These are phyloP conservation scores for Plicaturopsis crispa DNA, from an alignment of 768 basidiomycete genomes.

Conservation along the genomic window DNA sequence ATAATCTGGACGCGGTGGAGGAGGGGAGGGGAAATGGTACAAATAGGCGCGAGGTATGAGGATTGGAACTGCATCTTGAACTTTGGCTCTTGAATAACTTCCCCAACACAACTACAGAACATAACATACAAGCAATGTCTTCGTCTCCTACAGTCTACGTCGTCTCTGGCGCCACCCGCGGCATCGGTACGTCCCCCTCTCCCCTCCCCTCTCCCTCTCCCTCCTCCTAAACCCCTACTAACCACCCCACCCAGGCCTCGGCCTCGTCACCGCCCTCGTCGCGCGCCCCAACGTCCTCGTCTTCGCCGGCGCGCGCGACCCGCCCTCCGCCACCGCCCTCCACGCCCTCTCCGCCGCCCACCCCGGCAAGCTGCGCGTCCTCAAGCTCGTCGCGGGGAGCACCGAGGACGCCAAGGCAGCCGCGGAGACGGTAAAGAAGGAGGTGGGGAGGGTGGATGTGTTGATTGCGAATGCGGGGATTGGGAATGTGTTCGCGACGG, in stretches of 20 bases:
- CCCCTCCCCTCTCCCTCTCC: too few species aligned
- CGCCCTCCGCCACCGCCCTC: neutral
- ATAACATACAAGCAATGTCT: too few species aligned
- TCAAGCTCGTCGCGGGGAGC: slow-evolving; percentile 1
- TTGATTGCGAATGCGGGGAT: slow-evolving; percentile 2
- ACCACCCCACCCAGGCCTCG: too few species aligned
- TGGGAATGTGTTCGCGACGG: neutral
- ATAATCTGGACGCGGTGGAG: too few species aligned
- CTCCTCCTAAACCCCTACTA: too few species aligned
- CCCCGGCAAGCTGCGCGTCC: neutral
- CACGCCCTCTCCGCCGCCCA: neutral
- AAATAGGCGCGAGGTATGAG: too few species aligned
- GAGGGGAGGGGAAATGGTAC: too few species aligned
- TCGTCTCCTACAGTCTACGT: too few species aligned
- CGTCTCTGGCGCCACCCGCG: slow-evolving; percentile 3
- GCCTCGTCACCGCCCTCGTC: neutral
- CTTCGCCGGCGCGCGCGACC: slow-evolving; percentile 5
- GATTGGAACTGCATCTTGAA: too few species aligned
- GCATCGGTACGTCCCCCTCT: too few species aligned
- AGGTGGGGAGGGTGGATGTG: slow-evolving; percentile 2
- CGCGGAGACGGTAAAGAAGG: neutral
- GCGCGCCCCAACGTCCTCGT: slow-evolving; percentile 2
- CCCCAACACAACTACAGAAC: too few species aligned
- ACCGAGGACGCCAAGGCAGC: slow-evolving; percentile 2
- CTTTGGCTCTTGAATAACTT: too few species aligned